These are phyloP conservation scores for Tagetes patula DNA, from an alignment of 129 eudicot genomes.

Conservation along the genomic window DNA sequence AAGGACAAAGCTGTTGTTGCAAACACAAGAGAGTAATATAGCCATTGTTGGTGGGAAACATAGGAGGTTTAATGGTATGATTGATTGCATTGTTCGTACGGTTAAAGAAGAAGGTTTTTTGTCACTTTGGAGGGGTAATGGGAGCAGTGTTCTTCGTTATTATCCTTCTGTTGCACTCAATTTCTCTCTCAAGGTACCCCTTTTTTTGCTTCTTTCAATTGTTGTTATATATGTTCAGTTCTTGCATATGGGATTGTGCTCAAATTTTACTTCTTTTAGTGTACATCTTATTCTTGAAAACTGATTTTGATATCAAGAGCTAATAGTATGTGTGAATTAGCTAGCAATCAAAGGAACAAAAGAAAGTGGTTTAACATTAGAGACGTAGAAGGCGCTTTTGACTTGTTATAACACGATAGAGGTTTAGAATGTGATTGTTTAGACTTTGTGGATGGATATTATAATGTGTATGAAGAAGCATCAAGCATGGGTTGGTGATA, in stretches of 20 bases:
- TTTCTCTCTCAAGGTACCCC: constrained; percentile 90
- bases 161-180: constrained; percentile 98
- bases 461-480: background rate
- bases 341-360: background rate
- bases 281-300: background rate
- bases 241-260: constrained; percentile 25
- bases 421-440: constrained; percentile 16
- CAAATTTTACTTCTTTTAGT: background rate
- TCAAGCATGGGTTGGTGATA: constrained; percentile 11
- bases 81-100: constrained; percentile 74
- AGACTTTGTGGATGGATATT: background rate
- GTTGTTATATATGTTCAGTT: background rate
- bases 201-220: background rate
- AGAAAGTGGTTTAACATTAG: background rate
- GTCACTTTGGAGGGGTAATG: constrained; percentile 98
- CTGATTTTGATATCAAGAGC: background rate
- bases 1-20: constrained; percentile 82
- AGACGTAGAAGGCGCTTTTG: background rate
- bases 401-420: background rate
- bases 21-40: constrained; percentile 88
- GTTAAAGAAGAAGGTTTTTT: constrained; percentile 78
- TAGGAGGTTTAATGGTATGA: constrained; percentile 85
- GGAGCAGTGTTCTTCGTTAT: constrained; percentile 93
- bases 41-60: constrained; percentile 74
- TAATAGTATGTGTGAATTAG: background rate